Percentiles rank a stretch among this genome's conserved stretches.
Conservation (phyloP, 108 stramenopile genomes). For the Chaetoceros tenuissimus region DNA sequence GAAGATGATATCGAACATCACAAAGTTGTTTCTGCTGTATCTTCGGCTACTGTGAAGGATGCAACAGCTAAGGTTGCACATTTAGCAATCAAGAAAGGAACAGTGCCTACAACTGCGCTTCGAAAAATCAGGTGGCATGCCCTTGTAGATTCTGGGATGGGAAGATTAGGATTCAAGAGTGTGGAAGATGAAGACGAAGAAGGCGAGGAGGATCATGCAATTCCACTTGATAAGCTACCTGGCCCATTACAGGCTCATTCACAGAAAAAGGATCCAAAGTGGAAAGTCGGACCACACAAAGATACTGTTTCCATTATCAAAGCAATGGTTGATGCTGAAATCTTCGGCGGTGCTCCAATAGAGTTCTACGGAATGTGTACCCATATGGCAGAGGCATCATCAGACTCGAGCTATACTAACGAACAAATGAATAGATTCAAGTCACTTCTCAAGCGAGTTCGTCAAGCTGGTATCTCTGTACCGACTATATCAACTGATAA, state of each 20-base stretch:
- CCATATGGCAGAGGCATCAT: constrained; percentile 75
- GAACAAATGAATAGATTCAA: constrained; percentile 50
- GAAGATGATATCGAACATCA: background rate
- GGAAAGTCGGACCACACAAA: constrained; percentile 2
- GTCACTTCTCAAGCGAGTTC: constrained; percentile 36
- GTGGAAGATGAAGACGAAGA: constrained; percentile 13
- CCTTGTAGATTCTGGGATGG: constrained; percentile 66
- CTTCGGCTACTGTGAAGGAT: background rate
- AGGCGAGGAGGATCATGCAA: constrained; percentile 8
- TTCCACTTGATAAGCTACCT: background rate
- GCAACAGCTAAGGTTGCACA: background rate
- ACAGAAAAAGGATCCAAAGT: background rate
- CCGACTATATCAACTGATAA: constrained; percentile 52
- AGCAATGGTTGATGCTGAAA: constrained; percentile 42
- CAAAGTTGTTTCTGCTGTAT: background rate
- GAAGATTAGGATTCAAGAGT: constrained; percentile 50
- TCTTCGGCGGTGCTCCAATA: constrained; percentile 35
- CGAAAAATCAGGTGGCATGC: constrained; percentile 58
- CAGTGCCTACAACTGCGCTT: background rate
- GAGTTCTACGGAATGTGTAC: constrained; percentile 71
- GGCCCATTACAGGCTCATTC: background rate
- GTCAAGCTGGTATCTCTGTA: constrained; percentile 43
- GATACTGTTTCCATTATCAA: constrained; percentile 50
- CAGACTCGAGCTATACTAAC: constrained; percentile 39
- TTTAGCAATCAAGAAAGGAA: background rate